Conservation (phyloP, 495 filamentous ascomycete species). For the Penicillium herquei region DNA sequence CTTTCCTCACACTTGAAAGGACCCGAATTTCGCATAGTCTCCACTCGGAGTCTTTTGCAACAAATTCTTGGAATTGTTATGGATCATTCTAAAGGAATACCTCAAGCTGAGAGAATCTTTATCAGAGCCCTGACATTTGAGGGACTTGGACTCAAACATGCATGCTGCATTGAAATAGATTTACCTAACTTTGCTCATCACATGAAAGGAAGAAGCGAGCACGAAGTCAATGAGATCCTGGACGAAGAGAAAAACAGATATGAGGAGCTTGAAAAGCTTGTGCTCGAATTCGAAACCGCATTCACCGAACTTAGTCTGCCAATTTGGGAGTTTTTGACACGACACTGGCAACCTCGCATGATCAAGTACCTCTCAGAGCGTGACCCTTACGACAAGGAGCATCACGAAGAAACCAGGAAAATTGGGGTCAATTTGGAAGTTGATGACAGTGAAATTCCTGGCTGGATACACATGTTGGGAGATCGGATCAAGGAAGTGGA, state of each 20-base stretch:
- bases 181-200: neutral
- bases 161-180: conserved; percentile 5
- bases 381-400: conserved; percentile 2
- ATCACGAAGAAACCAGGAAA: conserved; percentile 1
- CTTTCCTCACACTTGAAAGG: neutral
- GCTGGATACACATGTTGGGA: no score
- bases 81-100: no score
- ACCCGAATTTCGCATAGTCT: neutral
- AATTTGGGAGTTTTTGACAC: conserved; percentile 7
- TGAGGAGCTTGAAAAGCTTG: conserved; percentile 7
- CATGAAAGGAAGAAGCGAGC: neutral
- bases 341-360: conserved; percentile 8
- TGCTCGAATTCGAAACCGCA: conserved; percentile 7
- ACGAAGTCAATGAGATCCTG: conserved; percentile 5
- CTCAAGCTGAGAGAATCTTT: conserved; percentile 1
- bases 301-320: conserved; percentile 5
- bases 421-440: conserved; percentile 4
- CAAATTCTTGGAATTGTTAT: neutral
- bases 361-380: conserved; percentile 8
- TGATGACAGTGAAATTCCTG: conserved; percentile 6
- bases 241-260: conserved; percentile 2
- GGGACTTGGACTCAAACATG: conserved; percentile 7
- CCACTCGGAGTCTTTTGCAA: neutral
- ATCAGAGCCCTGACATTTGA: conserved; percentile 10
- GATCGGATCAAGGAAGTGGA: no score